Base-by-base conservation (phyloP, 1,284 basidiomycete species). In the Amylostereum areolatum region DNA sequence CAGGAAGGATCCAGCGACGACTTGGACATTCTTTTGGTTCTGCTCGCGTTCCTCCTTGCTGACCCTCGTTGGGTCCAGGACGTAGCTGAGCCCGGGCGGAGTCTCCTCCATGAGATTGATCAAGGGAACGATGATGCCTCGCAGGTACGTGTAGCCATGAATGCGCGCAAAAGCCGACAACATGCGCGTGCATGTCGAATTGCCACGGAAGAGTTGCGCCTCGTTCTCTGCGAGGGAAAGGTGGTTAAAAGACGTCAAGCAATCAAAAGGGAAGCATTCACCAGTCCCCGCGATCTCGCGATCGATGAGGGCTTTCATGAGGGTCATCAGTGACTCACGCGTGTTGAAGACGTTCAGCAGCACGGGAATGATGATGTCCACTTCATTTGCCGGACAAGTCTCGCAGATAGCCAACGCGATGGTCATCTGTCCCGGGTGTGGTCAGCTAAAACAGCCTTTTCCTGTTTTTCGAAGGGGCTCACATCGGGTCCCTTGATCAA, bases 121-220 rank as follows among this genome's bases (percentile, higher is more conserved):
- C 27, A 95, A 70, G 2, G 91, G 90, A 40, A 80, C 72, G 45
- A 95, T 79, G 29, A 94, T 77, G 45, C 76, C 80, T 32, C 92
- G 77, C 12, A 95, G 72, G 63, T 95, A 96, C 53, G 86, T 85
- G 66, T 95, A 96, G 4, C 92, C 93, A 54, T 94, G 90, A 29
- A 88, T 82, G 59, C 77, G 82, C 2, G 90, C 90, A 58, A 95
- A 95, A 1, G 84, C 81, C 5, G 90, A 92, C 41, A 96, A 66
- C 51, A 97, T 83, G 47, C 89, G 76, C 24, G 88, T 89, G 57
- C 87, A 92, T 6, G 89, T 89, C 2, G 88, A 88, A 63, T 96
- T 96, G 54, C 87, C 78, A 45, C 93, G 77, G 71, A 96, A 96
- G 5, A 97, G 69, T 27, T 81, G 78, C 1, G 84, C 78, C 58